phyloP scores from a whole-genome alignment of 352 stramenopile genomes.

The Phytopythium litorale region DNA sequence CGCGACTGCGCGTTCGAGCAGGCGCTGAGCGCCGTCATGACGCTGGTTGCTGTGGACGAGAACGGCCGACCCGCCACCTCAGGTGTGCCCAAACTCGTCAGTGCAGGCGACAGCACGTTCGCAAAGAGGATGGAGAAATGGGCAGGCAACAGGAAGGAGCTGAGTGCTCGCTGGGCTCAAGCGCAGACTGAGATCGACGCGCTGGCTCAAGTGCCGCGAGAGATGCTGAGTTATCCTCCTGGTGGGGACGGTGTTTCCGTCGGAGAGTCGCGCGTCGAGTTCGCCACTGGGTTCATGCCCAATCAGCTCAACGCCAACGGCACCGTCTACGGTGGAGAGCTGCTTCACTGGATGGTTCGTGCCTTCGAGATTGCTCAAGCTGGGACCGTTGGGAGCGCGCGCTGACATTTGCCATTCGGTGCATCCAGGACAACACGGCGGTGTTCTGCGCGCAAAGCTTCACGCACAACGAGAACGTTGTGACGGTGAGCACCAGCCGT shows the following conservation, averaged over 20 bases:
- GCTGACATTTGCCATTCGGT: too few species aligned
- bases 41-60: slow-evolving; percentile 35
- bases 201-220: slow-evolving; percentile 14
- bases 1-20: slow-evolving; percentile 15
- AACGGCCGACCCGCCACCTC: slow-evolving; percentile 16
- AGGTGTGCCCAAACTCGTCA: slow-evolving; percentile 22
- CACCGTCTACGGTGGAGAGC: slow-evolving; percentile 48
- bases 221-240: slow-evolving; percentile 8
- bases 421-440: slow-evolving; percentile 37
- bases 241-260: too few species aligned
- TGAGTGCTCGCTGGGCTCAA: slow-evolving; percentile 20
- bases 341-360: slow-evolving; percentile 40
- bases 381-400: too few species aligned
- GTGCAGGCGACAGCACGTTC: slow-evolving; percentile 11
- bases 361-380: neutral
- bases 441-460: slow-evolving; percentile 52
- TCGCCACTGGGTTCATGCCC: slow-evolving; percentile 43
- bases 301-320: slow-evolving; percentile 47
- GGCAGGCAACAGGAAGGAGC: slow-evolving; percentile 18
- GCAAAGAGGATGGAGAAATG: slow-evolving; percentile 14
- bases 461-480: slow-evolving; percentile 53
- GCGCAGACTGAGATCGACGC: slow-evolving; percentile 21
- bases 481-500: slow-evolving; percentile 42
- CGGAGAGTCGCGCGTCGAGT: slow-evolving; percentile 37
- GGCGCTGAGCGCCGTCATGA: slow-evolving; percentile 33